Evolutionary conservation across 2,329 filamentous ascomycete genomes (phyloP).

Genomic region (Dactylellina leptospora): DNA sequence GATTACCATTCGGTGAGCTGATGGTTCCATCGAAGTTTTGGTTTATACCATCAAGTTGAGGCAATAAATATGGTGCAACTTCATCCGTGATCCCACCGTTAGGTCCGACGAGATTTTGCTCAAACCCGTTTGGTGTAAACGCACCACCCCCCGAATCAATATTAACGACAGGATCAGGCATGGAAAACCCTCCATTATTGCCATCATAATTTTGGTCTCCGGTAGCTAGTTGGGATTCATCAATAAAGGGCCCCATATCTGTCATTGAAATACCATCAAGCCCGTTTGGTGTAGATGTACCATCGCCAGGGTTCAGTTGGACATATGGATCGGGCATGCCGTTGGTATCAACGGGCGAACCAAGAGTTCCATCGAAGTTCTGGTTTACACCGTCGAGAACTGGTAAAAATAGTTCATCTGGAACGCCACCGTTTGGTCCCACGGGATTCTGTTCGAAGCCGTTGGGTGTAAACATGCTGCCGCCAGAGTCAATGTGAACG

Average conservation of each 20-base stretch:
- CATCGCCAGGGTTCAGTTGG: neutral
- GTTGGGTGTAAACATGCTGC: neutral
- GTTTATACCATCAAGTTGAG: neutral
- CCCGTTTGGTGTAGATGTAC: neutral
- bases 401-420: neutral
- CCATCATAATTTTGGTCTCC: neutral
- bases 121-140: too few species aligned
- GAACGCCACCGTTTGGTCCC: neutral
- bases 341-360: too few species aligned
- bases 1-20: neutral
- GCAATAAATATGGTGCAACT: neutral
- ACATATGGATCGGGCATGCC: neutral
- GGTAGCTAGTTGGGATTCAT: too few species aligned
- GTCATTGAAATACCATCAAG: neutral
- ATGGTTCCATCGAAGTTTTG: conserved; percentile 10
- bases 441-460: conserved; percentile 25
- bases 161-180: neutral
- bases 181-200: neutral
- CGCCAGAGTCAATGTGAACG: neutral
- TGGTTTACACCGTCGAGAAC: conserved; percentile 7
- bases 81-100: neutral
- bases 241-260: neutral
- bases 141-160: too few species aligned
- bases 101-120: neutral
- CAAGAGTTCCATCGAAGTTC: neutral